A percentile compares a stretch with the other conserved stretches of the same genome.
Evolutionary conservation across 164 flowering plant genomes (phyloP).

Genomic region (Aristolochia californica): DNA sequence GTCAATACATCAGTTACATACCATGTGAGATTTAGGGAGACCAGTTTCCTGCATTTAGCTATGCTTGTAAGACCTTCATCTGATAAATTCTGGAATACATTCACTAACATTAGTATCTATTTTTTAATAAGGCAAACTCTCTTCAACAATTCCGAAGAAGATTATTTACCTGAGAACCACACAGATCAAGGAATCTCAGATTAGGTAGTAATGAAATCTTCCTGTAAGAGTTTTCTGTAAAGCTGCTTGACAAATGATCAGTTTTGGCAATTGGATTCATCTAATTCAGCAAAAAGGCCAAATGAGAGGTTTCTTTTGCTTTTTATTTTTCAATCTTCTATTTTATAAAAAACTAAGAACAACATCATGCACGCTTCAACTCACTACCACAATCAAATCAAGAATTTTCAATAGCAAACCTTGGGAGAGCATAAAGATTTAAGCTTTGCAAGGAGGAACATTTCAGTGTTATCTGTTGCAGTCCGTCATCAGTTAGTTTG

Average conservation of each 20-base stretch:
- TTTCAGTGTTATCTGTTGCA: constrained; percentile 45
- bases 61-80: constrained; percentile 69
- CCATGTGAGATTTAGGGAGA: constrained; percentile 87
- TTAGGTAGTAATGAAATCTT: constrained; percentile 40
- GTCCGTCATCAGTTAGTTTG: constrained; percentile 72
- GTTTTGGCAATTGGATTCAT: no score
- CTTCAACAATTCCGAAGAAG: neutral
- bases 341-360: no score
- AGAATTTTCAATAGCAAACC: constrained; percentile 23
- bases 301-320: no score
- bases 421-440: constrained; percentile 80
- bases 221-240: constrained; percentile 64
- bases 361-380: no score
- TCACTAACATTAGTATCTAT: constrained; percentile 1
- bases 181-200: constrained; percentile 67
- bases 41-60: constrained; percentile 58
- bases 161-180: constrained; percentile 82
- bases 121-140: neutral
- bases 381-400: no score
- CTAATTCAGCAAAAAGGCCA: no score
- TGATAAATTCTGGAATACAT: constrained; percentile 56
- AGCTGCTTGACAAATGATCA: constrained; percentile 31
- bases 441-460: constrained; percentile 51
- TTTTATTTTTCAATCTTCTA: no score
- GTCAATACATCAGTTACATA: constrained; percentile 9